These are phyloP conservation scores for Cystobasidium pallidum DNA, from an alignment of 1,284 basidiomycete genomes.

Conservation along the genomic window DNA sequence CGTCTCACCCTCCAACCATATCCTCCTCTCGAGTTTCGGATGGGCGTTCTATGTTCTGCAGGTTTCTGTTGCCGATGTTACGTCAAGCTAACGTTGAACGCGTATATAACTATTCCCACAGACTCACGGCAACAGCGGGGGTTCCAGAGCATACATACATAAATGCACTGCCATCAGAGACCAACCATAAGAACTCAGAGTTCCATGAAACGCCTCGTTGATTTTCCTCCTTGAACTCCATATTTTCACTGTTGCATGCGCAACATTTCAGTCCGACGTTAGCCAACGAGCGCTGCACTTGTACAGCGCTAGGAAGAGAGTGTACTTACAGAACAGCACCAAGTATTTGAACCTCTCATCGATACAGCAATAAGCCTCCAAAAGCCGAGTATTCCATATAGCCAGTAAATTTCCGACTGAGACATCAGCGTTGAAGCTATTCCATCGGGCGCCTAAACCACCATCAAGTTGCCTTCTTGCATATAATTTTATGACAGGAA, in stretches of 20 bases:
- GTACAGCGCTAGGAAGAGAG: not conserved
- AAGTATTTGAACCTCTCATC: slow-evolving; percentile 13
- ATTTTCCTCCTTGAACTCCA: slow-evolving; percentile 20
- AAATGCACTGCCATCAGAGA: slow-evolving; percentile 22
- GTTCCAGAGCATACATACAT: slow-evolving; percentile 5
- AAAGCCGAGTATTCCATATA: slow-evolving; percentile 13
- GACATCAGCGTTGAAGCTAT: slow-evolving; percentile 22
- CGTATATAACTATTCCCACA: not conserved
- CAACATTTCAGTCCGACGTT: too few species aligned
- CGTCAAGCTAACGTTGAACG: too few species aligned
- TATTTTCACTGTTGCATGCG: slow-evolving; percentile 12
- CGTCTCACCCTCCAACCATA: slow-evolving; percentile 10
- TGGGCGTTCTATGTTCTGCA: slow-evolving; percentile 19
- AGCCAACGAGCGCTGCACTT: too few species aligned
- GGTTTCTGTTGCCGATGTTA: not conserved
- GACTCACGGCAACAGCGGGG: slow-evolving; percentile 20
- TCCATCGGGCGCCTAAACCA: not conserved
- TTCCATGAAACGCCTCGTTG: slow-evolving; percentile 28
- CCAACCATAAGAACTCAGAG: slow-evolving; percentile 32
- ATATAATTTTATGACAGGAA: slow-evolving; percentile 22
- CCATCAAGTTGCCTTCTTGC: slow-evolving; percentile 8
- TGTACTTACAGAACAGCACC: slow-evolving; percentile 17
- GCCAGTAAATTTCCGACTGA: slow-evolving; percentile 27
- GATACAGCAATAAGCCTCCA: slow-evolving; percentile 11
- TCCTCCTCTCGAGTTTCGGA: not conserved